phyloP scores from a whole-genome alignment of 2,329 filamentous ascomycete genomes.

The Hortaea sp. region DNA sequence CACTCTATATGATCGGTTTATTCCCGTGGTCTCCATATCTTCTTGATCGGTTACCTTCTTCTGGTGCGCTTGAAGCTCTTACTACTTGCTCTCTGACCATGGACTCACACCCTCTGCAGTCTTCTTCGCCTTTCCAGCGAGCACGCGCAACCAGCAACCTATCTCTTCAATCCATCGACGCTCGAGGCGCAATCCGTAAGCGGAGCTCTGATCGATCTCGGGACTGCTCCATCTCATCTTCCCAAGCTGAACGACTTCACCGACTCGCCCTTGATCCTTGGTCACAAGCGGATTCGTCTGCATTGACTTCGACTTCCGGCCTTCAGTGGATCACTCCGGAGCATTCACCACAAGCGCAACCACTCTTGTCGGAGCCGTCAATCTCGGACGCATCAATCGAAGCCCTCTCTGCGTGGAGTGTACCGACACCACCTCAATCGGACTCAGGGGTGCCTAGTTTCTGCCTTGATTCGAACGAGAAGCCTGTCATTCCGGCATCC shows the following conservation, averaged over 20 bases:
- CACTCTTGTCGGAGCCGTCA: constrained; percentile 12
- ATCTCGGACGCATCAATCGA: constrained; percentile 13
- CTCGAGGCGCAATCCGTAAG: constrained; percentile 21
- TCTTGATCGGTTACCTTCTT: constrained; percentile 9
- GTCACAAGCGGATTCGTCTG: constrained; percentile 5
- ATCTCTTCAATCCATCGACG: constrained; percentile 15
- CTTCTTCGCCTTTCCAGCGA: constrained; percentile 11
- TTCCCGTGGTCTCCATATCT: constrained; percentile 7
- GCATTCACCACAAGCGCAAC: constrained; percentile 22
- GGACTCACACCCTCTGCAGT: constrained; percentile 25
- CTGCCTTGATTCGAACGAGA: constrained; percentile 19
- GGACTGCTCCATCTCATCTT: constrained; percentile 19
- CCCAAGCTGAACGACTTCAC: constrained; percentile 21
- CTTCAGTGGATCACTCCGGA: constrained; percentile 23
- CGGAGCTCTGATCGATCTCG: constrained; percentile 15
- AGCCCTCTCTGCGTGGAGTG: constrained; percentile 21
- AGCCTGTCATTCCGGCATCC: constrained; percentile 13
- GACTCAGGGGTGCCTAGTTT: constrained; percentile 24
- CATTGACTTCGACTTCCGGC: constrained; percentile 3
- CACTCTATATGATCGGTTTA: constrained; percentile 10
- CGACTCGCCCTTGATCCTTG: constrained; percentile 17
- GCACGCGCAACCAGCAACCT: constrained; percentile 18
- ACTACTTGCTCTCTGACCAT: constrained; percentile 11
- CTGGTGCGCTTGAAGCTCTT: background rate
- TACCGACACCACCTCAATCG: constrained; percentile 24